Conservation (phyloP, 2,329 filamentous ascomycete species). For the Blumeria graminis region DNA sequence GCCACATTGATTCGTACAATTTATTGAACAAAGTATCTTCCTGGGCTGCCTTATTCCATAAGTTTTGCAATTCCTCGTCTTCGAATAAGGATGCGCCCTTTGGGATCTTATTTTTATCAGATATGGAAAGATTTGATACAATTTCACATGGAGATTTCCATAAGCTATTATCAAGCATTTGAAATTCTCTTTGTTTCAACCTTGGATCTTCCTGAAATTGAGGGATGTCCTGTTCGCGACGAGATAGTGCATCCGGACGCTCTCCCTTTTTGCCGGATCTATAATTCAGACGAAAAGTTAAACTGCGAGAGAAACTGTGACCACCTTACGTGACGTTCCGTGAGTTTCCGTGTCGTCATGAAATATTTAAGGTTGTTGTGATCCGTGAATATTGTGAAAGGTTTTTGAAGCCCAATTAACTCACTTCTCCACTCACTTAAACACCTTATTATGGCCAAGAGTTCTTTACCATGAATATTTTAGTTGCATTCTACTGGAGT, state of each 20-base stretch:
- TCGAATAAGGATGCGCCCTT: not conserved
- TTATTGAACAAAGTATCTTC: not conserved
- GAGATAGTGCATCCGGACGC: not conserved
- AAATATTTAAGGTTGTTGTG: constrained; percentile 3
- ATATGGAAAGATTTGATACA: not conserved
- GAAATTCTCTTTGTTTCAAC: not conserved
- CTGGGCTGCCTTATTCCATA: not conserved
- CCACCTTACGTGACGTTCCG: not conserved
- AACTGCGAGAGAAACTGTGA: not conserved
- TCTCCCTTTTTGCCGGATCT: not conserved
- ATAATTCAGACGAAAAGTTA: not conserved
- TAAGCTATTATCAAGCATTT: not conserved
- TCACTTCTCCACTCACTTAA: constrained; percentile 3
- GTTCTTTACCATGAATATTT: constrained; percentile 14
- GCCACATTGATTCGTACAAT: not conserved
- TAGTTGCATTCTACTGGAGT: constrained; percentile 13
- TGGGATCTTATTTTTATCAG: not conserved
- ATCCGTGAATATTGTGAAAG: constrained; percentile 1
- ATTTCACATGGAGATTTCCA: not conserved
- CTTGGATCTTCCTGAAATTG: not conserved
- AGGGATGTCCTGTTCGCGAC: not conserved
- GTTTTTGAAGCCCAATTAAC: not conserved
- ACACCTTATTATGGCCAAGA: constrained; percentile 12
- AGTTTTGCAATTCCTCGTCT: not conserved
- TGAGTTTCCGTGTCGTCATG: not conserved